phyloP scores from a whole-genome alignment of 2,329 filamentous ascomycete species.

The Pseudopyrenochaeta lycopersici region DNA sequence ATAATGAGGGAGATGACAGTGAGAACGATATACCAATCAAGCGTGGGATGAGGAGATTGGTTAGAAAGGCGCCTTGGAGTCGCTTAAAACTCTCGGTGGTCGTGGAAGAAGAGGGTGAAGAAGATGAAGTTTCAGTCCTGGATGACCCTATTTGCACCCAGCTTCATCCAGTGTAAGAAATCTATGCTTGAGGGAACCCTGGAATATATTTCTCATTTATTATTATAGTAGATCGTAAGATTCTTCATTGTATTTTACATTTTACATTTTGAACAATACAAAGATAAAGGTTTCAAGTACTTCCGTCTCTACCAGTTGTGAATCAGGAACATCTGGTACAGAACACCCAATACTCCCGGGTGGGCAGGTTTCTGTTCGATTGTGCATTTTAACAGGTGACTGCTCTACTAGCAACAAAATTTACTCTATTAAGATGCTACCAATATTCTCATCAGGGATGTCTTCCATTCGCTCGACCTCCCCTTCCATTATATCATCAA shows the following conservation, averaged over 20 bases:
- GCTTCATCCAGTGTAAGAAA: too few relatives aligned
- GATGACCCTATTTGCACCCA: too few relatives aligned
- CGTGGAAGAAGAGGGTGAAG: background rate
- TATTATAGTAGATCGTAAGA: background rate
- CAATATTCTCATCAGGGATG: background rate
- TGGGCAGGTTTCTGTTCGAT: too few relatives aligned
- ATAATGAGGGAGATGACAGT: background rate
- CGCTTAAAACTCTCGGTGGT: background rate
- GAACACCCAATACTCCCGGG: too few relatives aligned
- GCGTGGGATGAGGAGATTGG: background rate
- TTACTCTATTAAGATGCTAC: background rate
- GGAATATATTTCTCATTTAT: too few relatives aligned
- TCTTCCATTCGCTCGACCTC: background rate
- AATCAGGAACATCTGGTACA: too few relatives aligned
- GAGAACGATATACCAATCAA: background rate
- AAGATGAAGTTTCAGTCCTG: background rate
- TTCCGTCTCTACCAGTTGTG: too few relatives aligned
- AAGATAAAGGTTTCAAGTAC: too few relatives aligned
- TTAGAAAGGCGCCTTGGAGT: background rate
- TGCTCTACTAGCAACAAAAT: background rate
- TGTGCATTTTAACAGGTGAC: too few relatives aligned
- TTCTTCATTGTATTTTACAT: too few relatives aligned
- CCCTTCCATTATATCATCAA: background rate
- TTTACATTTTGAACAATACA: too few relatives aligned
- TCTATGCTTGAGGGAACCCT: too few relatives aligned